Evolutionary conservation across 495 filamentous ascomycete species (phyloP).

Genomic region (Friedmanniomyces endolithicus): DNA sequence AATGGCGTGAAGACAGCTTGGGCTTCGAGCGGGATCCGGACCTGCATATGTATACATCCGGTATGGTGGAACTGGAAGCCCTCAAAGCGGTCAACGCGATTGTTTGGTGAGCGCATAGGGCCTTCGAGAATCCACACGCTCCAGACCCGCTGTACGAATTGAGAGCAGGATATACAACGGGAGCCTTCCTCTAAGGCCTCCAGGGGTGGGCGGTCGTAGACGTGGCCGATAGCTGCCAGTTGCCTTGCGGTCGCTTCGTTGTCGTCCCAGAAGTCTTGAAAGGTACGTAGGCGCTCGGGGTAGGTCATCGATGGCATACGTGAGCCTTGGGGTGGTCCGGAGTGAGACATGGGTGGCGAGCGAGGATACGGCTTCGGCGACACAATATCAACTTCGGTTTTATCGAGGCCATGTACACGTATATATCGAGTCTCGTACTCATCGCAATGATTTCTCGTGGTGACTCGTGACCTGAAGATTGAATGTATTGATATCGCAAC

Average conservation of each 20-base stretch:
- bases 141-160: slow-evolving; percentile 8
- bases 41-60: slow-evolving; percentile 6
- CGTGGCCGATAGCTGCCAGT: slow-evolving; percentile 16
- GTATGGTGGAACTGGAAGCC: slow-evolving; percentile 10
- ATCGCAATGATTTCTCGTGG: no score
- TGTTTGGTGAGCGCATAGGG: background rate
- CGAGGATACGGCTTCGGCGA: background rate
- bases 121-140: slow-evolving; percentile 9
- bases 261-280: slow-evolving; percentile 15
- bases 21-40: slow-evolving; percentile 14
- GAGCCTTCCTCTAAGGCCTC: slow-evolving; percentile 18
- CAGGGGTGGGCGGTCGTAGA: slow-evolving; percentile 13
- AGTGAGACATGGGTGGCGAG: background rate
- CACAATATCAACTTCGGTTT: no score
- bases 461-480: no score
- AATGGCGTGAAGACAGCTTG: slow-evolving; percentile 7
- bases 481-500: no score
- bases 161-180: slow-evolving; percentile 10
- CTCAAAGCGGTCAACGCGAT: background rate
- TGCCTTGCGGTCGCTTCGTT: slow-evolving; percentile 5
- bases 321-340: background rate
- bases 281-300: slow-evolving; percentile 15
- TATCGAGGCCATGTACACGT: no score
- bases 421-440: no score
- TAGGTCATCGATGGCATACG: background rate